Evolutionary conservation across 1,139 yeast species (phyloP).

Genomic region (Pneumocystis carinii): DNA sequence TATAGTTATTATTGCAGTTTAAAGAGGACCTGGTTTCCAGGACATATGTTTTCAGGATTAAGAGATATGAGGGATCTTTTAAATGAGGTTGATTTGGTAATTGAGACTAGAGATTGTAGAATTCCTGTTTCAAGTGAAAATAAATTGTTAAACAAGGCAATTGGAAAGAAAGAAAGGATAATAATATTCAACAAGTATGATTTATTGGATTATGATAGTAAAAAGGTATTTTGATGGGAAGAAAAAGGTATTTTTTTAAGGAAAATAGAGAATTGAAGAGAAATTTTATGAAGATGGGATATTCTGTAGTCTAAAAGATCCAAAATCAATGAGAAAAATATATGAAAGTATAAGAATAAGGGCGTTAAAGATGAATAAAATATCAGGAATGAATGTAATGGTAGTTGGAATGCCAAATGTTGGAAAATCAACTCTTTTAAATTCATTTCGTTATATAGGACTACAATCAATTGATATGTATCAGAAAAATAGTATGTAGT

Average conservation of each 20-base stretch:
- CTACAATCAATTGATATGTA: conserved; percentile 17
- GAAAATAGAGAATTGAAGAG: conserved; percentile 14
- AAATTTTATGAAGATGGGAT: conserved; percentile 11
- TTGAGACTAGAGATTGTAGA: conserved; percentile 76
- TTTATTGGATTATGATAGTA: conserved; percentile 13
- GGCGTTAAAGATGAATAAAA: conserved; percentile 36
- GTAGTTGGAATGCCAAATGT: conserved; percentile 94
- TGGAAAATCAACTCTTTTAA: conserved; percentile 88
- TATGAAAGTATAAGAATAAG: conserved; percentile 14
- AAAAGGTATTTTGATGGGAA: conserved; percentile 22
- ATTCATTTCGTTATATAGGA: conserved; percentile 52
- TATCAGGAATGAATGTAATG: conserved; percentile 42
- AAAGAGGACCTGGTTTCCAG: conserved; percentile 56
- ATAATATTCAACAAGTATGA: conserved; percentile 61
- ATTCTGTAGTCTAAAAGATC: neutral
- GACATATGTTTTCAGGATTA: conserved; percentile 77
- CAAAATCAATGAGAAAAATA: neutral
- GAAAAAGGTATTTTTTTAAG: conserved; percentile 12
- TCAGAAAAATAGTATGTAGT: conserved; percentile 21
- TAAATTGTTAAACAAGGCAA: conserved; percentile 55
- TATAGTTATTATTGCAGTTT: neutral
- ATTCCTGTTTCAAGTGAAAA: conserved; percentile 81
- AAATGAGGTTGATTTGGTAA: conserved; percentile 64
- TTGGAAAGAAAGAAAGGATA: conserved; percentile 43
- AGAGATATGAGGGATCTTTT: conserved; percentile 53